These are phyloP conservation scores for Tinospora cordifolia DNA, from an alignment of 164 flowering plant genomes.

Conservation along the genomic window DNA sequence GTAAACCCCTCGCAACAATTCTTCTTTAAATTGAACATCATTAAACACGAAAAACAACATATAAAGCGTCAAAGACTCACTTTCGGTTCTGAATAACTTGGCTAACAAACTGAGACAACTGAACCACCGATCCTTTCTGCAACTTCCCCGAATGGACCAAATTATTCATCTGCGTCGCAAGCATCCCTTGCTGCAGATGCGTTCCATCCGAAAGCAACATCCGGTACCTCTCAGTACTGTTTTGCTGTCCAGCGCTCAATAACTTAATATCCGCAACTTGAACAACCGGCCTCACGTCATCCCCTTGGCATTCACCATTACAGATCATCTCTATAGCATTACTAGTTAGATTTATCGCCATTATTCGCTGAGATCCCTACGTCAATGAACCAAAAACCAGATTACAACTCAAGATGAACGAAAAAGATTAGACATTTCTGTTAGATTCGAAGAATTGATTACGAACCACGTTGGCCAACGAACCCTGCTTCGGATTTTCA, in stretches of 20 bases:
- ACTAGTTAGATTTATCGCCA: slow-evolving; percentile 20
- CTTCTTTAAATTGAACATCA: too few relatives aligned
- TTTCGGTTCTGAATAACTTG: slow-evolving; percentile 51
- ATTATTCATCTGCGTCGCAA: slow-evolving; percentile 60
- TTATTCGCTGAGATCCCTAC: slow-evolving; percentile 4
- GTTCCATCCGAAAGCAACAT: slow-evolving; percentile 66
- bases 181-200: slow-evolving; percentile 68
- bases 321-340: slow-evolving; percentile 21
- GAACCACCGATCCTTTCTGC: slow-evolving; percentile 64
- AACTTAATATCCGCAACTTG: slow-evolving; percentile 22
- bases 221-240: slow-evolving; percentile 46
- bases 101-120: slow-evolving; percentile 50
- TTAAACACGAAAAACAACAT: background rate
- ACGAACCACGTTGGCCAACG: background rate
- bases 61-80: slow-evolving; percentile 26
- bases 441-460: background rate
- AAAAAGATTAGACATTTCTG: background rate
- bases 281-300: slow-evolving; percentile 20
- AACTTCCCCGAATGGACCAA: slow-evolving; percentile 40
- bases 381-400: background rate
- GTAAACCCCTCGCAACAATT: background rate
- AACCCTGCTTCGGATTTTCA: background rate
- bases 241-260: slow-evolving; percentile 14
- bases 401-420: background rate
- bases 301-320: slow-evolving; percentile 13